Conservation (phyloP, 495 filamentous ascomycete species). For the Xylaria acuta region DNA sequence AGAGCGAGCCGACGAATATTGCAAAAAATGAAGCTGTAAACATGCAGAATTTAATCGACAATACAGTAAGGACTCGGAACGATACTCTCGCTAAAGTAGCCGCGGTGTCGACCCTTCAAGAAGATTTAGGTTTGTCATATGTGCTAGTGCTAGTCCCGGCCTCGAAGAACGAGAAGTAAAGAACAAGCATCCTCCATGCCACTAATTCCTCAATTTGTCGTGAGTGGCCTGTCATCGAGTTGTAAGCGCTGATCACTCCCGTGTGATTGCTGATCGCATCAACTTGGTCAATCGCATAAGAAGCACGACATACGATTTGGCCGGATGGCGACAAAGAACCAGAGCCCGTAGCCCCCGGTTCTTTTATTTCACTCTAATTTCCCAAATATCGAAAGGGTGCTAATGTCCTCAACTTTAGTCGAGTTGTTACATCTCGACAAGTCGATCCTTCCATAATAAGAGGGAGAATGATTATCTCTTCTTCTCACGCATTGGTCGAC, state of each 20-base stretch:
- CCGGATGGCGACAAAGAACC: neutral
- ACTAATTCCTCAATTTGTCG: neutral
- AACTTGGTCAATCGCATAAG: neutral
- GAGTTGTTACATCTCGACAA: neutral
- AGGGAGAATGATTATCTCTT: neutral
- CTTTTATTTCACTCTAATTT: neutral
- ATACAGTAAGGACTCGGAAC: neutral
- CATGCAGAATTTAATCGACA: neutral
- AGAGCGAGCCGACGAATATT: neutral
- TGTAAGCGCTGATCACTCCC: neutral
- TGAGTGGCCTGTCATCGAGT: neutral
- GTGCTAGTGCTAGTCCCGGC: neutral
- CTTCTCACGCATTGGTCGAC: neutral
- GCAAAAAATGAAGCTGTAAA: neutral
- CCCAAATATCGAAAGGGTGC: neutral
- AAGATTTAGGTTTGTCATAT: neutral
- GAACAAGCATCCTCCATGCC: neutral
- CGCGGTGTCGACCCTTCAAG: neutral
- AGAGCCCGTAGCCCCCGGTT: neutral
- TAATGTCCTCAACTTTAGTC: neutral
- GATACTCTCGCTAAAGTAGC: neutral
- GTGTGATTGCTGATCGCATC: slow-evolving; percentile 6
- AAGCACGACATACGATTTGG: neutral
- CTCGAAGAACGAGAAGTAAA: neutral
- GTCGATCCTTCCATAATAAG: neutral